Conservation (phyloP, 2,329 filamentous ascomycete species). For the Neopestalotiopsis rosae region DNA sequence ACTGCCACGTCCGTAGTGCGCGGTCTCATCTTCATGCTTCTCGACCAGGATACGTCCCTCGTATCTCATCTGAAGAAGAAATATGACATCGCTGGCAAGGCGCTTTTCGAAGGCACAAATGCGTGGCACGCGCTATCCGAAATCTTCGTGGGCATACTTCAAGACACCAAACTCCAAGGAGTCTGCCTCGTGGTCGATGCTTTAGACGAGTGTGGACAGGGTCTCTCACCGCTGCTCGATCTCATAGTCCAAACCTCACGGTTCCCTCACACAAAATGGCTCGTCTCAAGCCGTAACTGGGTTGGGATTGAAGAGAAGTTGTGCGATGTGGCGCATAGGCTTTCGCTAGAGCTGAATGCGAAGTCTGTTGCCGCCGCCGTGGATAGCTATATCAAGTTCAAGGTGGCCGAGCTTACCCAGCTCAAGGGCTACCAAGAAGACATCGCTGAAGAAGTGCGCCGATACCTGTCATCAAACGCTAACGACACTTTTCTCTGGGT, state of each 20-base stretch:
- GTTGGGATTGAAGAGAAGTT: slow-evolving; percentile 40
- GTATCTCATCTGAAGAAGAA: no score
- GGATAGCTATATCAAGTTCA: no score
- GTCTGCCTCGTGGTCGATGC: slow-evolving; percentile 49
- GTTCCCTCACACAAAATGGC: neutral
- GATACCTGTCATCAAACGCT: no score
- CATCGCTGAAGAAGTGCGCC: no score
- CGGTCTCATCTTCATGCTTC: slow-evolving; percentile 35
- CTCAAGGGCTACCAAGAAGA: no score
- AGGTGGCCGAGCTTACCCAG: no score
- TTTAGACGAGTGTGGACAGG: slow-evolving; percentile 49
- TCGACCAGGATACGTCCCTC: slow-evolving; percentile 30
- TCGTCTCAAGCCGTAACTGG: slow-evolving; percentile 49
- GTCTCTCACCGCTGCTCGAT: slow-evolving; percentile 37
- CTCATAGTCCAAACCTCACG: slow-evolving; percentile 36
- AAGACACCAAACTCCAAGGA: neutral
- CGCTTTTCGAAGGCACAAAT: no score
- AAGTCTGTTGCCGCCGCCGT: no score
- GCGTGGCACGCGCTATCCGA: slow-evolving; percentile 32
- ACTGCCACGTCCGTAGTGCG: slow-evolving; percentile 37
- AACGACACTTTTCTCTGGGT: no score
- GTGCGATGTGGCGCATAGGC: no score
- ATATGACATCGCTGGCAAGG: no score
- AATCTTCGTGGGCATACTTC: slow-evolving; percentile 34
- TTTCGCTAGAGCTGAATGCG: no score